A percentile compares a stretch with the other conserved stretches of the same genome.
These are phyloP conservation scores for Gillenia trifoliata DNA, from an alignment of 306 rosid species.

Conservation along the genomic window DNA sequence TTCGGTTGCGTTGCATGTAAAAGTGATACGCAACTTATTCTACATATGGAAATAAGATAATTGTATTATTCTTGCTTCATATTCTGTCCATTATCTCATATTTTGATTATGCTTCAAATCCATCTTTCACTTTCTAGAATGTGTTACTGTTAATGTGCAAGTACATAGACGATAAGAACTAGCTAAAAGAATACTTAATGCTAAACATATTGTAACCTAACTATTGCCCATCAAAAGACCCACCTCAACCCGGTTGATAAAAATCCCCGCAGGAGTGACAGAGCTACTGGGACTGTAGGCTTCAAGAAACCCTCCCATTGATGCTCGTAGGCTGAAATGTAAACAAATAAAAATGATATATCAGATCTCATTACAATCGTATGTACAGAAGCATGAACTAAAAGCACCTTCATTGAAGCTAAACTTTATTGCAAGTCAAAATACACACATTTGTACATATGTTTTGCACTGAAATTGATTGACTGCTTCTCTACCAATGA, in stretches of 20 bases:
- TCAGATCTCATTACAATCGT: neutral
- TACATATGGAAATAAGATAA: neutral
- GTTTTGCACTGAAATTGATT: neutral
- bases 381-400: neutral
- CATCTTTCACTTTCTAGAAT: neutral
- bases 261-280: conserved; percentile 83
- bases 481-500: neutral
- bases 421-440: neutral
- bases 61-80: neutral
- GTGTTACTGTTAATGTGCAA: neutral
- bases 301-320: conserved; percentile 91
- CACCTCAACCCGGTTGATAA: conserved; percentile 89
- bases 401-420: neutral
- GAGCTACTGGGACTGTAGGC: conserved; percentile 71
- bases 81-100: neutral
- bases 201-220: conserved; percentile 6
- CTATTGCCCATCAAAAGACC: conserved; percentile 22
- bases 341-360: neutral
- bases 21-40: neutral
- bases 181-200: neutral
- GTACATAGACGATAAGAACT: neutral
- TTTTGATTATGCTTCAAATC: neutral
- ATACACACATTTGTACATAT: neutral
- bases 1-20: neutral
- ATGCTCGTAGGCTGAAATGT: conserved; percentile 68